phyloP scores from a whole-genome alignment of 805 yeast genomes.

The Zygosaccharomyces siamensis region DNA sequence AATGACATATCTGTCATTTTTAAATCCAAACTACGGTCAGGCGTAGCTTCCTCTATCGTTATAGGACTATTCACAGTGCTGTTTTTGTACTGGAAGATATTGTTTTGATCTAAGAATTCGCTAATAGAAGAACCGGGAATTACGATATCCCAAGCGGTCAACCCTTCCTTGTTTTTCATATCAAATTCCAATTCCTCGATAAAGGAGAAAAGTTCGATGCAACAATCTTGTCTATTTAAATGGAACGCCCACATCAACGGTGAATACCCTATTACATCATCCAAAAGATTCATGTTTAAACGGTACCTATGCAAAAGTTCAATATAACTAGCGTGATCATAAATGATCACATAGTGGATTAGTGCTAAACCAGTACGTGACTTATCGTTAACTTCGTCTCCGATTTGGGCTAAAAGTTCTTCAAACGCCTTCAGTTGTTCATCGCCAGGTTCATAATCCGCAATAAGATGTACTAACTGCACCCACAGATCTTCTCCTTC shows the following conservation, averaged over 20 bases:
- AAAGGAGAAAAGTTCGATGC: constrained; percentile 50
- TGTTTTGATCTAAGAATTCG: constrained; percentile 55
- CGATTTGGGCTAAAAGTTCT: constrained; percentile 12
- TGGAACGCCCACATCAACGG: constrained; percentile 87
- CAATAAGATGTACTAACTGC: constrained; percentile 21
- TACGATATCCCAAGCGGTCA: constrained; percentile 51
- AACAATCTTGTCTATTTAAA: constrained; percentile 51
- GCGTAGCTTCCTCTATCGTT: not conserved
- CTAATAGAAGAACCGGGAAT: constrained; percentile 52
- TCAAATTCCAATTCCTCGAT: constrained; percentile 55
- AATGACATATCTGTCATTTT: constrained; percentile 38
- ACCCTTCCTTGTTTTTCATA: constrained; percentile 32
- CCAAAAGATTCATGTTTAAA: constrained; percentile 46
- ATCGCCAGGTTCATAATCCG: constrained; percentile 20
- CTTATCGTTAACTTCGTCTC: constrained; percentile 20
- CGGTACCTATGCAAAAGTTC: constrained; percentile 40
- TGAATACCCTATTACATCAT: constrained; percentile 49
- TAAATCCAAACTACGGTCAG: constrained; percentile 33
- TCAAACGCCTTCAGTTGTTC: constrained; percentile 23
- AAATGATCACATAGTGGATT: constrained; percentile 52
- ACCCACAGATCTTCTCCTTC: constrained; percentile 20
- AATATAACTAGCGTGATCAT: constrained; percentile 44
- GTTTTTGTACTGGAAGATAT: constrained; percentile 30
- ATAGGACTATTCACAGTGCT: not conserved
- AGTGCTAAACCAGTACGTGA: constrained; percentile 42